These are phyloP conservation scores for Coniferiporia sulphurascens DNA, from an alignment of 1,284 basidiomycete genomes.

Conservation along the genomic window DNA sequence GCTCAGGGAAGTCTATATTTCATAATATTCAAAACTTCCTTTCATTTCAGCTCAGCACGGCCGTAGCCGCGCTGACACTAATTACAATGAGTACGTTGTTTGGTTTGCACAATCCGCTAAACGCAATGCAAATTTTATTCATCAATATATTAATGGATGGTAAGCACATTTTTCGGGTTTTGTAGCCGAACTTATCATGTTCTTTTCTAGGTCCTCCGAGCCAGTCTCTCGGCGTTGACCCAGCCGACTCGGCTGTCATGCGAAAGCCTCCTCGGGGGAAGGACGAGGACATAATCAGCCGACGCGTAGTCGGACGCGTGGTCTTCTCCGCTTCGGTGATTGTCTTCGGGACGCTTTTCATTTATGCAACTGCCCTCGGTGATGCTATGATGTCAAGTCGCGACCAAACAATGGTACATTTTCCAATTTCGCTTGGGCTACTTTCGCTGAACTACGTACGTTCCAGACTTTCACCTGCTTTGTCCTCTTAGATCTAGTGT, in stretches of 20 bases:
- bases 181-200: not conserved
- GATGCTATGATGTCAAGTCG: slow-evolving; percentile 79
- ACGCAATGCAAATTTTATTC: slow-evolving; percentile 98
- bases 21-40: slow-evolving; percentile 99
- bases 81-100: slow-evolving; percentile 93
- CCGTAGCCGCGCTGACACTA: slow-evolving; percentile 89
- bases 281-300: slow-evolving; percentile 82
- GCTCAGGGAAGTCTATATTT: slow-evolving; percentile 85
- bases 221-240: slow-evolving; percentile 95
- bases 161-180: slow-evolving; percentile 30
- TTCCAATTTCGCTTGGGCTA: not conserved
- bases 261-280: slow-evolving; percentile 83
- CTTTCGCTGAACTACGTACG: slow-evolving; percentile 1
- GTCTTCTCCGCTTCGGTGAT: slow-evolving; percentile 90
- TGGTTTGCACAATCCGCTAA: slow-evolving; percentile 86
- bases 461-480: slow-evolving; percentile 91
- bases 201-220: slow-evolving; percentile 77
- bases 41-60: slow-evolving; percentile 94
- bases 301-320: slow-evolving; percentile 71
- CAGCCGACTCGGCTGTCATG: slow-evolving; percentile 90
- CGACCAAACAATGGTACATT: slow-evolving; percentile 90
- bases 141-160: slow-evolving; percentile 99
- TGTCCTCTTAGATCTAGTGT: slow-evolving; percentile 94
- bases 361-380: slow-evolving; percentile 79
- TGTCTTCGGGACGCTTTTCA: slow-evolving; percentile 82